Percentiles rank a stretch among this genome's conserved stretches.
Conservation (phyloP, 2,329 filamentous ascomycete genomes). For the Lecanicillium sp. region DNA sequence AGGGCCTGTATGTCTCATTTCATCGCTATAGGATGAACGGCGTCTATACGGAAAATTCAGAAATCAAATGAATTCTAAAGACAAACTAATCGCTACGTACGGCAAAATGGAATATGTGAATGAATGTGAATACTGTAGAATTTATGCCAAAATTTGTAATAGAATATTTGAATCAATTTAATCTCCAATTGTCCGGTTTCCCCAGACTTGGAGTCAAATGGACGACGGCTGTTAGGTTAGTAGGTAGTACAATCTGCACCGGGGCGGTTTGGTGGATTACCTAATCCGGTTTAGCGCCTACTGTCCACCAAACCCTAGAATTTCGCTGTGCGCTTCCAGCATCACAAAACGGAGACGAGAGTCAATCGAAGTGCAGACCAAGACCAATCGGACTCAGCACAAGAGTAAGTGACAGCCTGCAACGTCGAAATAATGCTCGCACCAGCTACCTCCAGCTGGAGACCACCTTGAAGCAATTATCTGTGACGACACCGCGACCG, state of each 20-base stretch:
- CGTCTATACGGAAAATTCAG: constrained; percentile 58
- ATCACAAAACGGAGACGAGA: constrained; percentile 29
- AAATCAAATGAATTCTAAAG: constrained; percentile 33
- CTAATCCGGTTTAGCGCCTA: constrained; percentile 30
- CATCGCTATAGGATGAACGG: constrained; percentile 49
- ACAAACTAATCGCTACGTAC: constrained; percentile 9
- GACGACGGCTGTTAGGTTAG: too few relatives aligned
- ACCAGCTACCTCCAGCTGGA: neutral
- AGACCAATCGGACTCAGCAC: constrained; percentile 25
- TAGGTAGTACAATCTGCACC: too few relatives aligned
- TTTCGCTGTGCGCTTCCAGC: constrained; percentile 28
- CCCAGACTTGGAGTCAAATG: constrained; percentile 9
- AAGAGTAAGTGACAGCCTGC: constrained; percentile 23
- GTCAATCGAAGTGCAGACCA: constrained; percentile 22
- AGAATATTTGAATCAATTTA: neutral
- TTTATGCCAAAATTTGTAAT: neutral
- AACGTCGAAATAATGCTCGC: constrained; percentile 6
- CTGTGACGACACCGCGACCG: neutral
- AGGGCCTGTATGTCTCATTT: constrained; percentile 58
- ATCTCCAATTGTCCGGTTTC: constrained; percentile 1
- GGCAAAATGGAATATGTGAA: neutral
- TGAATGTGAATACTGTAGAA: neutral
- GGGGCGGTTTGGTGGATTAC: constrained; percentile 28
- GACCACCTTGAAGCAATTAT: neutral
- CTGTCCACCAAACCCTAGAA: constrained; percentile 37